Percentiles rank a stretch among this genome's conserved stretches.
Conservation (phyloP, 2,329 filamentous ascomycete genomes). For the Raffaelea deltoideospora region DNA sequence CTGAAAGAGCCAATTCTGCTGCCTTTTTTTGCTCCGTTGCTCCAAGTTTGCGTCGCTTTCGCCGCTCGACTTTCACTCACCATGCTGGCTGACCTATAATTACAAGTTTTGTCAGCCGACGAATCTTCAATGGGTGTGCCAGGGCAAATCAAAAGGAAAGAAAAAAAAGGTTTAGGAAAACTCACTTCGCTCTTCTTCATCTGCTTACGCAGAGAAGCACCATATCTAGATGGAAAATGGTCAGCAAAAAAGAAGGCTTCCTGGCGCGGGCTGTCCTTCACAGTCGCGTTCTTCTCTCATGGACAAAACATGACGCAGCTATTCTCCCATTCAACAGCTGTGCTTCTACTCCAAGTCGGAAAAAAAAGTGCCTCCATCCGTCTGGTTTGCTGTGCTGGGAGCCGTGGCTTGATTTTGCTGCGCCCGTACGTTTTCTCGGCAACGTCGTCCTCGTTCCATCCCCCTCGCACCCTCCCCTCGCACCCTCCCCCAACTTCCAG, state of each 20-base stretch:
- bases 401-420: background rate
- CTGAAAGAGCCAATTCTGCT: too few species aligned
- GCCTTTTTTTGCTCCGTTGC: background rate
- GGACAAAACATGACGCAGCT: too few species aligned
- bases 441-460: too few species aligned
- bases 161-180: background rate
- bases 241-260: too few species aligned
- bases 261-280: background rate
- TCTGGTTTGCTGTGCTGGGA: background rate
- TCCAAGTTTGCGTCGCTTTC: too few species aligned
- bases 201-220: slow-evolving; percentile 96
- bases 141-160: too few species aligned
- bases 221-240: slow-evolving; percentile 47
- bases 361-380: too few species aligned
- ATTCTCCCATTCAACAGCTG: too few species aligned
- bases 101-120: background rate
- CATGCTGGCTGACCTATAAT: slow-evolving; percentile 67
- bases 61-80: slow-evolving; percentile 1
- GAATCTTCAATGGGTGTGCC: background rate
- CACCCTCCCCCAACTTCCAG: too few species aligned
- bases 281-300: too few species aligned
- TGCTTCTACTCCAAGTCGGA: too few species aligned
- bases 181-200: slow-evolving; percentile 92
- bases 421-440: background rate
- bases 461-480: too few species aligned